phyloP scores from a whole-genome alignment of 768 basidiomycete genomes.

The Tricholoma sp. region DNA sequence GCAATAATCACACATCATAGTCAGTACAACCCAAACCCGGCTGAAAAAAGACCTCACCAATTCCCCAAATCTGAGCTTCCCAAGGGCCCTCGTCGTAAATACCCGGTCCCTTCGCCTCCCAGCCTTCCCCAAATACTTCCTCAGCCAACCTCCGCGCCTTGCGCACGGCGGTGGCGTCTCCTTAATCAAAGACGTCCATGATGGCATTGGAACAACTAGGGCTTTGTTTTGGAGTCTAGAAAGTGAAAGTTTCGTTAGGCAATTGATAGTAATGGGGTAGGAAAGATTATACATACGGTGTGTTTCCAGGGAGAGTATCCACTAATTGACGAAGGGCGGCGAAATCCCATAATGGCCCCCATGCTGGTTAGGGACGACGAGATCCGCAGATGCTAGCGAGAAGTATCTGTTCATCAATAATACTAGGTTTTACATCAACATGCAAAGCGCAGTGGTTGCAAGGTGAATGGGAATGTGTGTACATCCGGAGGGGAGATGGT shows the following conservation, averaged over 20 bases:
- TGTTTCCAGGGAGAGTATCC: conserved; percentile 73
- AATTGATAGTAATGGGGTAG: too few relatives aligned
- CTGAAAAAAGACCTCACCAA: conserved; percentile 45
- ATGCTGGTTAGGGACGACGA: conserved; percentile 90
- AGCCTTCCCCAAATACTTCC: conserved; percentile 76
- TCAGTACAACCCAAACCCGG: not conserved
- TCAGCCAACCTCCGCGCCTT: conserved; percentile 70
- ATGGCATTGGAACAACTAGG: conserved; percentile 74
- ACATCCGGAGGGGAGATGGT: conserved; percentile 83
- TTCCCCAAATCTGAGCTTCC: conserved; percentile 70
- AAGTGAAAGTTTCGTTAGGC: too few relatives aligned
- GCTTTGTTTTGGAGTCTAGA: conserved; percentile 73
- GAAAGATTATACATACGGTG: conserved; percentile 44
- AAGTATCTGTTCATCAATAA: conserved; percentile 76
- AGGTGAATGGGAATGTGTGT: conserved; percentile 29
- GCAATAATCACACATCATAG: not conserved
- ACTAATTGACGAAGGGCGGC: conserved; percentile 68
- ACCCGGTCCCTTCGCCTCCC: conserved; percentile 67
- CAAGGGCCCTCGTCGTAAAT: conserved; percentile 66
- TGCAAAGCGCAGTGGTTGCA: too few relatives aligned
- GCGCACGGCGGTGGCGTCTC: conserved; percentile 49
- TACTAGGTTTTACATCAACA: too few relatives aligned
- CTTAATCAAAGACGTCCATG: conserved; percentile 81
- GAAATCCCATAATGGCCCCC: conserved; percentile 88
- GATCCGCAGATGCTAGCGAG: conserved; percentile 72